phyloP scores from a whole-genome alignment of 2,329 filamentous ascomycete species.

The Cryphonectria naterciae region DNA sequence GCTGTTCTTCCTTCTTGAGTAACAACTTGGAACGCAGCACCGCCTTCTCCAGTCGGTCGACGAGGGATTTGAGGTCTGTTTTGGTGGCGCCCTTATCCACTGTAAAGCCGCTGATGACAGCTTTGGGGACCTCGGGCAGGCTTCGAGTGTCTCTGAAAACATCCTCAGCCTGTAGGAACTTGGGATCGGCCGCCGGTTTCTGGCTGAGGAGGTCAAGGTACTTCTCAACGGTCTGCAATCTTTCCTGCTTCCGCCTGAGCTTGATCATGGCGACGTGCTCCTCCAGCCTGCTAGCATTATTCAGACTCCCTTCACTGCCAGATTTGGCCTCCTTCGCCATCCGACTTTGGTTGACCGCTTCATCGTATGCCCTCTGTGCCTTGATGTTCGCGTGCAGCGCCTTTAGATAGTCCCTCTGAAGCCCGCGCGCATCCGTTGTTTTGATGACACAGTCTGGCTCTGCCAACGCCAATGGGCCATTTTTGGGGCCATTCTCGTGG shows the following conservation, averaged over 20 bases:
- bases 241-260: constrained; percentile 56
- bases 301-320: constrained; percentile 10
- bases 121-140: constrained; percentile 56
- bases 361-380: constrained; percentile 53
- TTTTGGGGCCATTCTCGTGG: constrained; percentile 47
- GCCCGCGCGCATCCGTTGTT: constrained; percentile 47
- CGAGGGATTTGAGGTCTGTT: constrained; percentile 50
- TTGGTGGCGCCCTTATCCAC: constrained; percentile 44
- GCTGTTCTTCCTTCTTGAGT: constrained; percentile 59
- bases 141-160: constrained; percentile 50
- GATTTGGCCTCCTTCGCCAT: constrained; percentile 34
- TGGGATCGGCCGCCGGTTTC: constrained; percentile 55
- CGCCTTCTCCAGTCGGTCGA: constrained; percentile 60
- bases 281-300: constrained; percentile 42
- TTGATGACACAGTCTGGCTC: constrained; percentile 44
- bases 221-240: constrained; percentile 54
- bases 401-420: constrained; percentile 59
- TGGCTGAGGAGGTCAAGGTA: constrained; percentile 55
- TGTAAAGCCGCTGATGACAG: constrained; percentile 55
- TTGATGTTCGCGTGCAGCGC: constrained; percentile 57
- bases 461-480: constrained; percentile 53
- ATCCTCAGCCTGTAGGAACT: constrained; percentile 53
- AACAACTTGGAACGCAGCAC: constrained; percentile 62
- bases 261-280: constrained; percentile 56
- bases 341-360: constrained; percentile 37